Conservation (phyloP, 164 flowering plant genomes). For the Annona squamosa region DNA sequence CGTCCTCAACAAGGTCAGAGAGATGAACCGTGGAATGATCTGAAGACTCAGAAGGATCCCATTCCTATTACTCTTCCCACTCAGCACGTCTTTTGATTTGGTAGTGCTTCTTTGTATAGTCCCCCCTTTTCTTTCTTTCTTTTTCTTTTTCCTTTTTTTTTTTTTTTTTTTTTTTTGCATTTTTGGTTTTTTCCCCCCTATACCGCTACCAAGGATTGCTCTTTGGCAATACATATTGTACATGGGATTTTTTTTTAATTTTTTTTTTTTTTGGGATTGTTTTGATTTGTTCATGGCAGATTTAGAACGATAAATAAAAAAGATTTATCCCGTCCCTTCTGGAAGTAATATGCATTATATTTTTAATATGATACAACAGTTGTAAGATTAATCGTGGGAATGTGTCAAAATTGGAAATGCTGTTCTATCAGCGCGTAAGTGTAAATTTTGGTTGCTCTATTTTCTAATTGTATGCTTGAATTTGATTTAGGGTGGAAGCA, state of each 20-base stretch:
- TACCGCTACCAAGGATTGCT: background rate
- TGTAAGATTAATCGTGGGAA: no score
- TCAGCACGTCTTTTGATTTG: background rate
- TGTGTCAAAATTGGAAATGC: no score
- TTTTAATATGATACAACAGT: no score
- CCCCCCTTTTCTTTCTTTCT: background rate
- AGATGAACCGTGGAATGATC: background rate
- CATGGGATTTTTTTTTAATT: background rate
- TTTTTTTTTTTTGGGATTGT: background rate
- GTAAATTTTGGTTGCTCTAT: no score
- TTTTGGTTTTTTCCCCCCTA: background rate
- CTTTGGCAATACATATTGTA: background rate
- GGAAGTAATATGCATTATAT: no score
- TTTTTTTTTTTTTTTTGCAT: no score
- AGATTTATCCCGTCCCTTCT: no score
- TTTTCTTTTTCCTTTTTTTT: no score
- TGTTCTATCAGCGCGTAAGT: no score
- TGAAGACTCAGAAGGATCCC: background rate
- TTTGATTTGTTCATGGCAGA: background rate
- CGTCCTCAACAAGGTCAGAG: background rate
- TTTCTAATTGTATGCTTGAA: no score
- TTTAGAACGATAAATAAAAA: no score
- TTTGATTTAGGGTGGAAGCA: no score
- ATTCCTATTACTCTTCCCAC: background rate
- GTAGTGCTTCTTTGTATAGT: background rate